phyloP scores from a whole-genome alignment of 805 yeast species.

The Wickerhamiella cacticola region DNA sequence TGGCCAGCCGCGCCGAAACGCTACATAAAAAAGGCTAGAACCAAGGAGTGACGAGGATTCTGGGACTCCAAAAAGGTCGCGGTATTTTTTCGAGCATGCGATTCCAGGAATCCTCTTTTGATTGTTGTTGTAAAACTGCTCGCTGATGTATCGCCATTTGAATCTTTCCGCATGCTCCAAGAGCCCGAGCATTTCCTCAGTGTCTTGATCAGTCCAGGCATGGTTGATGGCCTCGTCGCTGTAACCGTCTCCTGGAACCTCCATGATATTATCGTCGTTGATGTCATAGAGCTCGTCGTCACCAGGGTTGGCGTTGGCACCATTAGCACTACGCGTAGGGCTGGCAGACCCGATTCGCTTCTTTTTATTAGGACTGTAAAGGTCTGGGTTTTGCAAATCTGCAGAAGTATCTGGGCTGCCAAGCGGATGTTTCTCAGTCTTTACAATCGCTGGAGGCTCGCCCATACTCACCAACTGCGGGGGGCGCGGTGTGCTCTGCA shows the following conservation, averaged over 20 bases:
- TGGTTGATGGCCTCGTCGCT: conserved; percentile 10
- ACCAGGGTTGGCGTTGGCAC: background rate
- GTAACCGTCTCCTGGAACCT: conserved; percentile 18
- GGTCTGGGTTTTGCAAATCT: background rate
- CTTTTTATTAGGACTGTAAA: conserved; percentile 3
- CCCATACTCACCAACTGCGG: background rate
- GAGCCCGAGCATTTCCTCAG: conserved; percentile 36
- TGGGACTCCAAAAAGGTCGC: conserved; percentile 43
- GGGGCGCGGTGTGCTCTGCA: background rate
- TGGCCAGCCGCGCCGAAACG: conserved; percentile 37
- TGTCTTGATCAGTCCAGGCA: conserved; percentile 35
- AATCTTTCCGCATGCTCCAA: conserved; percentile 43
- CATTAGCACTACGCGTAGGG: background rate
- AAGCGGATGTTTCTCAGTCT: background rate
- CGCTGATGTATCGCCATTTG: conserved; percentile 50
- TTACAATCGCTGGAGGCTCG: background rate
- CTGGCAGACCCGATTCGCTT: background rate
- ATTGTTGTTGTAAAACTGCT: conserved; percentile 23
- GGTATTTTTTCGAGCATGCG: conserved; percentile 45
- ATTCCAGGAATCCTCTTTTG: conserved; percentile 39
- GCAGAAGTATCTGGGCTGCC: background rate
- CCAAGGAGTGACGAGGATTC: conserved; percentile 38
- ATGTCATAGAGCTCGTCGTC: background rate
- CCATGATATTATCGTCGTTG: conserved; percentile 13
- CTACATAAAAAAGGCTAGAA: conserved; percentile 43